Base-by-base conservation (phyloP, 2,329 filamentous ascomycete genomes). In the Aspergillus ustus region DNA sequence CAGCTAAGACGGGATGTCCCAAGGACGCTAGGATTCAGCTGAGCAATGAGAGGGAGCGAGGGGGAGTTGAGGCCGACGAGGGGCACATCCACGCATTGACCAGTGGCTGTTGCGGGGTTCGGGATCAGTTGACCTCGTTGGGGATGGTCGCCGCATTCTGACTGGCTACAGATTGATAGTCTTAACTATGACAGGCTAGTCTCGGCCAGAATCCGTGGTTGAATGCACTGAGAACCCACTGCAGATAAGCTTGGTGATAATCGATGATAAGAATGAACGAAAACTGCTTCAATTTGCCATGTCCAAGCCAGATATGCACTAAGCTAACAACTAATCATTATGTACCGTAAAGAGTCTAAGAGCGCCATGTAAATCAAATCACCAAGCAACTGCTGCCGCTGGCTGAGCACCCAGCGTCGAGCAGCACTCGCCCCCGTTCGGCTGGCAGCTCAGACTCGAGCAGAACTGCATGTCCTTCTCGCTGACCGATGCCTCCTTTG, bases 381-480 rank as follows among this genome's bases (percentile, higher is more conserved):
- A 61, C 60, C 60, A 61, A 17, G 55, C 60, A n/a, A 62, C 55
- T 6, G 50, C 45, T 1, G 51, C 60, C 13, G 55, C 20, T 7
- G 51, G 7, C 50, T 50, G 43, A 15, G 46, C 37, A 13, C n/a
- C 59, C 19, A 57, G 7, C 11, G n/a, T 52, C 13, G 46, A 58
- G 34, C 56, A 53, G 34, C 59, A 56, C 25, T 45, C 52, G 17
- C 40, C 40, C 15, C 34, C 52, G 2, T 28, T 29, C 19, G 53
- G n/a, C 28, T 51, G 28, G 25, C 60, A 62, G 17, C 49, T 60
- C 52, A 75, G 43, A 43, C 68, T 70, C 9, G 67, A 62, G 56
- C 73, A 75, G 45, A 76, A 75, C 11, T 72, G 67, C 43, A 73
- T 58, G 48, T 77, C 75, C 19, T 74, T 68, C 62, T 71, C 61